Evolutionary conservation across 345 rosid genomes (phyloP).

Genomic region (Isatis tinctoria): DNA sequence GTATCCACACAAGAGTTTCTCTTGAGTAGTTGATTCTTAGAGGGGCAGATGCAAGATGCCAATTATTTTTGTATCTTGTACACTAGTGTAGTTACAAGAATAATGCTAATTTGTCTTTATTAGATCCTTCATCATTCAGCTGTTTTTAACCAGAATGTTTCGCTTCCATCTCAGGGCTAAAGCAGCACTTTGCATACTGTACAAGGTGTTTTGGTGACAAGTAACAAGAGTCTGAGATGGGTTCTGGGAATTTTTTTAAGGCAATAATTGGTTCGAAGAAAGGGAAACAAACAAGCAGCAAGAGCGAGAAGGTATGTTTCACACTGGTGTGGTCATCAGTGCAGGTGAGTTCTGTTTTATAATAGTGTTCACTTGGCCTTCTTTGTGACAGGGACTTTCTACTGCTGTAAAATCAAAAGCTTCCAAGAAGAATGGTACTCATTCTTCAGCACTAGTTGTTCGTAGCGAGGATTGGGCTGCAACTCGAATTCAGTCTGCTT

Average conservation of each 20-base stretch:
- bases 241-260: conserved; percentile 79
- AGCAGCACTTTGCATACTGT: conserved; percentile 1
- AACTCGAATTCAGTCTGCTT: conserved; percentile 64
- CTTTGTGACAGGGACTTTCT: conserved; percentile 45
- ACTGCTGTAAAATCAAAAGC: conserved; percentile 54
- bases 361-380: not conserved
- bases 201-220: conserved; percentile 19
- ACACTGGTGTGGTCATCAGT: not conserved
- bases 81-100: not conserved
- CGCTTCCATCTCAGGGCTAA: conserved; percentile 37
- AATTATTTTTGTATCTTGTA: not conserved
- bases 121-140: not conserved
- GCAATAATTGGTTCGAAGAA: conserved; percentile 63
- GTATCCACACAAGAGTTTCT: not conserved
- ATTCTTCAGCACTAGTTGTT: conserved; percentile 30
- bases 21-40: not conserved
- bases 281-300: conserved; percentile 43
- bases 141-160: not conserved
- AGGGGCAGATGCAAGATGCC: not conserved
- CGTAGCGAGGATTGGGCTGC: conserved; percentile 63
- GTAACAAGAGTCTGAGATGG: conserved; percentile 45
- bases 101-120: not conserved
- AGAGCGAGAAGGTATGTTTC: conserved; percentile 38
- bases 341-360: not conserved
- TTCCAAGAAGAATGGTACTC: conserved; percentile 54